A percentile compares a stretch with the other conserved stretches of the same genome.
These are phyloP conservation scores for Ceratocystis harringtonii DNA, from an alignment of 2,329 filamentous ascomycete species.

Conservation along the genomic window DNA sequence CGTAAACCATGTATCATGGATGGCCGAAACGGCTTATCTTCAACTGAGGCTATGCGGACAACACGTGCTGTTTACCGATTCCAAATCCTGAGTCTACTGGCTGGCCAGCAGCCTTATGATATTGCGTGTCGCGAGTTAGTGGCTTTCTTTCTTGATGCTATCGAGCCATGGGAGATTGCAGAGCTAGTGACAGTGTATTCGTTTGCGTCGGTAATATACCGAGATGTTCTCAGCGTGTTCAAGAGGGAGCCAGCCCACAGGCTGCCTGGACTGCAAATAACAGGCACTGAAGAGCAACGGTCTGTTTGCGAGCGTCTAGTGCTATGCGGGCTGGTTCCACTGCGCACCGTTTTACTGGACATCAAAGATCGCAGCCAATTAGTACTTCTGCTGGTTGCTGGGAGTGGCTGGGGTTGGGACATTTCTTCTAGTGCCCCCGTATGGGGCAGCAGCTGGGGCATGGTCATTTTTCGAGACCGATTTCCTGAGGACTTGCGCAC, in stretches of 20 bases:
- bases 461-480: background rate
- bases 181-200: conserved; percentile 13
- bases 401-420: background rate
- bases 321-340: conserved; percentile 7
- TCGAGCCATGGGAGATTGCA: conserved; percentile 16
- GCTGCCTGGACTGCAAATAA: background rate
- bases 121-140: background rate
- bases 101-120: background rate
- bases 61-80: conserved; percentile 15
- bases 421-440: background rate
- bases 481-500: conserved; percentile 2
- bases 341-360: conserved; percentile 11
- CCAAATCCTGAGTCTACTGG: conserved; percentile 10
- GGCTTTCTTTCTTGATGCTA: conserved; percentile 4
- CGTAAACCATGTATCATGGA: background rate
- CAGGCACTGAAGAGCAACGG: background rate
- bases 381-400: background rate
- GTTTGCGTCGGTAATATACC: conserved; percentile 8
- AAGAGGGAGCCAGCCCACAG: background rate
- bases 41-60: conserved; percentile 6
- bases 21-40: background rate
- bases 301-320: conserved; percentile 4
- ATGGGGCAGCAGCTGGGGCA: background rate
- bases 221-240: conserved; percentile 7
- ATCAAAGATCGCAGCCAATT: background rate